Base-by-base conservation (phyloP, 2,329 filamentous ascomycete genomes). In the Cercospora sp. region DNA sequence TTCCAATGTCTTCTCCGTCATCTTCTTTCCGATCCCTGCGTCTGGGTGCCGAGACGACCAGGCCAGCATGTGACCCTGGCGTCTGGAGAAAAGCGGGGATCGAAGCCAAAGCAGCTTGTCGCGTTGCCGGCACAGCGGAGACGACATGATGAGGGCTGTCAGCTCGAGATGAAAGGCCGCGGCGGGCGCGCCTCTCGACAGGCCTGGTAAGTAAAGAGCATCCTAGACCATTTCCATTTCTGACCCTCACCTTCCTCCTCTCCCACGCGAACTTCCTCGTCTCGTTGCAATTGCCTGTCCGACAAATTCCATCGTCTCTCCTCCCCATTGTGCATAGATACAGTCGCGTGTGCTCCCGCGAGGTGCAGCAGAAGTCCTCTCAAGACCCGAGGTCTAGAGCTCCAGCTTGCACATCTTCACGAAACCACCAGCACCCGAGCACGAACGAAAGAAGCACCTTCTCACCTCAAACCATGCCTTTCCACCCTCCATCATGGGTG, bases 401-500 rank as follows among this genome's bases (percentile, higher is more conserved):
- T 24, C 10, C 45, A 16, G 45, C 45, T 24, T 24, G 18, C 0
- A 26, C 18, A 24, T 1, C 9, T 2, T 26, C 45, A 51, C 45
- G 45, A 51, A 51, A 51, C 21, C 45, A 51, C 45, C 10, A 24
- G 26, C 4, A 30, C 28, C 10, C 2, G 12, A 13, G 13, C 45
- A 51, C 21, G 45, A 51, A 51, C 18, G 18, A 24, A n/a, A 40
- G 37, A n/a, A n/a, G n/a, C n/a, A 51, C 9, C 43, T n/a, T 18
- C 12, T 12, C 49, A 40, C 34, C 28, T 49, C 18, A 32, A 51
- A 73, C 32, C 45, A 85, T 85, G 83, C 78, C 80, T 9, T 91
- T 91, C 79, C 79, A 82, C 62, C 82, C 89, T 66, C 88, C 89
- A 8, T 79, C 85, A 74, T 90, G 87, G 85, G 84, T 87, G 26